Percentiles rank a stretch among this genome's conserved stretches.
Evolutionary conservation across 2,329 filamentous ascomycete species (phyloP).

Genomic region (Fusarium austroafricanum): DNA sequence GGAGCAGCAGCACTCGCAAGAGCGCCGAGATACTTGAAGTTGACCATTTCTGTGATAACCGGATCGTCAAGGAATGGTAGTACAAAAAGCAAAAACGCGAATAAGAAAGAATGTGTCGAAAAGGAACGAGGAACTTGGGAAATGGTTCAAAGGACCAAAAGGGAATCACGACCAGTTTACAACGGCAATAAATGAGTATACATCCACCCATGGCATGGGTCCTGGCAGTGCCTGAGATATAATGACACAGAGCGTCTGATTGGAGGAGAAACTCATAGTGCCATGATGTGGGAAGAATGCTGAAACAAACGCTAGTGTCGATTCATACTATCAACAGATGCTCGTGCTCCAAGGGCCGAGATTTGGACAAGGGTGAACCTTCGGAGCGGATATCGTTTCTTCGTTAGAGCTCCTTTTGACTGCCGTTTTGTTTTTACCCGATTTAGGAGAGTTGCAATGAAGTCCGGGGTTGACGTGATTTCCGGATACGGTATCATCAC

Average conservation of each 20-base stretch:
- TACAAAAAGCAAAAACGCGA: background rate
- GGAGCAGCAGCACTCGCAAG: slow-evolving; percentile 45
- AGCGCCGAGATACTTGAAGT: slow-evolving; percentile 43
- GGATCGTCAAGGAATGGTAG: slow-evolving; percentile 18
- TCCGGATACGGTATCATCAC: slow-evolving; percentile 24
- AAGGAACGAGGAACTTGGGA: slow-evolving; percentile 3
- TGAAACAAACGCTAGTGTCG: slow-evolving; percentile 36
- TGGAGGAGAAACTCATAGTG: slow-evolving; percentile 43
- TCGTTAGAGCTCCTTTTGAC: background rate
- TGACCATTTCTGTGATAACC: slow-evolving; percentile 40
- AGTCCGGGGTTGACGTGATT: slow-evolving; percentile 17
- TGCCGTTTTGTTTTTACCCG: background rate
- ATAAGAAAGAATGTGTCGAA: background rate
- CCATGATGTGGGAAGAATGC: slow-evolving; percentile 21
- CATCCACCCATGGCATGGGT: slow-evolving; percentile 18
- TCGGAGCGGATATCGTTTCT: background rate
- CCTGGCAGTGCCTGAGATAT: slow-evolving; percentile 27
- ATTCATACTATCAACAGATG: background rate
- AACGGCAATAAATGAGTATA: slow-evolving; percentile 12
- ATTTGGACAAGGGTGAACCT: background rate
- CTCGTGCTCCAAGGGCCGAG: slow-evolving; percentile 1
- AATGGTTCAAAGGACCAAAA: background rate
- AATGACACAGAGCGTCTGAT: slow-evolving; percentile 20
- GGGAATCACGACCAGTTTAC: background rate
- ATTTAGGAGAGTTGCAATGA: slow-evolving; percentile 1